These are phyloP conservation scores for Hygrophorus russula DNA, from an alignment of 768 basidiomycete genomes.

Conservation along the genomic window DNA sequence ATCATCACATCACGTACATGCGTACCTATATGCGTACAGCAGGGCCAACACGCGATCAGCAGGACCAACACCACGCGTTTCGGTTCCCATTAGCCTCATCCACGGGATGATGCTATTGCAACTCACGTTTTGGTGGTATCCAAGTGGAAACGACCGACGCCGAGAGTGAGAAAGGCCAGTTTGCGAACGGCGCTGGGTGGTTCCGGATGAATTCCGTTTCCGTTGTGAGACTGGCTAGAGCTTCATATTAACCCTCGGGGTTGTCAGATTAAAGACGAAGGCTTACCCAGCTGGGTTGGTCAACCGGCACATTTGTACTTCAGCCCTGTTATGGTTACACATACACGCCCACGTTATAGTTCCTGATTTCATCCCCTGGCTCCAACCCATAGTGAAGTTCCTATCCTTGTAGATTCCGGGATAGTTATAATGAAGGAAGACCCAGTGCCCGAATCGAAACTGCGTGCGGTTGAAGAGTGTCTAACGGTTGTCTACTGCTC, in stretches of 20 bases:
- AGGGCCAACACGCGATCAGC: too few relatives aligned
- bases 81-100: background rate
- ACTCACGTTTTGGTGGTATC: slow-evolving; percentile 59
- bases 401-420: slow-evolving; percentile 35
- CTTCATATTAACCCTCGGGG: background rate
- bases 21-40: too few relatives aligned
- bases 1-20: too few relatives aligned
- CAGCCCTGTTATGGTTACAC: slow-evolving; percentile 22
- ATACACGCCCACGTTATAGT: slow-evolving; percentile 24
- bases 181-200: slow-evolving; percentile 41
- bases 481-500: slow-evolving; percentile 13
- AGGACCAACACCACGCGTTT: too few relatives aligned
- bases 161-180: slow-evolving; percentile 52
- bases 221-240: slow-evolving; percentile 40
- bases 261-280: slow-evolving; percentile 3
- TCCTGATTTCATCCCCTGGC: slow-evolving; percentile 38
- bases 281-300: slow-evolving; percentile 40
- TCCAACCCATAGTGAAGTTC: slow-evolving; percentile 55
- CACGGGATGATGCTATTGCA: background rate
- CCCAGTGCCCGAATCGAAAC: slow-evolving; percentile 34
- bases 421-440: slow-evolving; percentile 40
- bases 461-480: slow-evolving; percentile 64
- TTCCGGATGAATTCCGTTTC: slow-evolving; percentile 49
- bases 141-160: slow-evolving; percentile 49
- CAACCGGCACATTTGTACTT: slow-evolving; percentile 51